Evolutionary conservation across 148 eudicot genomes (phyloP), one percentile per base, ranked within the genome.

Genomic region (Persicaria maculosa): DNA sequence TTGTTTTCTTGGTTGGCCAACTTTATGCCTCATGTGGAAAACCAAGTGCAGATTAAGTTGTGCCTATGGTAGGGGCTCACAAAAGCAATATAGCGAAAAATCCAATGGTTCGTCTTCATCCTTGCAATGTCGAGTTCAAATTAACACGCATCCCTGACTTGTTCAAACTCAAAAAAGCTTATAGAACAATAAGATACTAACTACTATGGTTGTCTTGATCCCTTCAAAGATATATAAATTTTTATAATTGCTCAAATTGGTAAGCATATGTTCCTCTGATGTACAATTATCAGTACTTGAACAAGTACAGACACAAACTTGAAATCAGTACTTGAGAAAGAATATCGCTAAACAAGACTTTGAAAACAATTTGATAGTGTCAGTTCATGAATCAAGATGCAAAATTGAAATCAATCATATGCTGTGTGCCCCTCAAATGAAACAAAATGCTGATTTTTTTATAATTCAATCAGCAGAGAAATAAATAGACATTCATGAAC

Each of bases 361-460:
- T 22, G 46, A 65, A 65, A 65, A 12, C 0, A 31, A 14, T 36
- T 14, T 40, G 9, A 14, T 65, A 12, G 15, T 22, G 70, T 43
- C 70, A 65, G 70, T 65, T 36, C 70, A 65, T 65, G 70, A 65
- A 65, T 65, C 46, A 62, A n/a, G 68, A 62, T 62, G 45, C 44
- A 62, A 44, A 62, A 12, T 62, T 62, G 68, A 6, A 62, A 25
- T 46, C n/a, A 43, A 65, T 59, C 36, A 59, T 59, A 59, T 65
- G 10, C 47, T 12, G 6, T 62, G 47, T 65, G 70, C 46, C 70
- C 62, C 70, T 65, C 6, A 65, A 65, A 65, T 65, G 19, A 65
- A 65, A 65, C 46, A 45, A 65, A 12, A 12, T 10, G 67, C 67
- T 59, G 67, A 59, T 59, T 22, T 62, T 65, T 12, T 1, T 1